A percentile compares a stretch with the other conserved stretches of the same genome.
phyloP scores from a whole-genome alignment of 2,329 filamentous ascomycete genomes.

The Aureobasidium musti region DNA sequence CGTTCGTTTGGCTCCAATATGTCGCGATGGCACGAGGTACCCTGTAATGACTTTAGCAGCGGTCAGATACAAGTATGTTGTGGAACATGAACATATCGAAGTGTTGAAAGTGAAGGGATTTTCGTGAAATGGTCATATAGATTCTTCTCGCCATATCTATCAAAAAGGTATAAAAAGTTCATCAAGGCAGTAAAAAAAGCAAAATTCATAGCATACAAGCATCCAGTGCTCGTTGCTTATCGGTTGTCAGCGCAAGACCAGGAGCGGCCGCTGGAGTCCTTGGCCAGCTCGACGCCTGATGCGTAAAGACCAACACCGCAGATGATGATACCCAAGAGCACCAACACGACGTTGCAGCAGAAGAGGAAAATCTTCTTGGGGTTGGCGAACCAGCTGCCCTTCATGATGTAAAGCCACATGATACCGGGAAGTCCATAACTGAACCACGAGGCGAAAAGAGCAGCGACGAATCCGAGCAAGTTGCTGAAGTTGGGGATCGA shows the following conservation, averaged over 20 bases:
- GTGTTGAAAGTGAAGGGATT: background rate
- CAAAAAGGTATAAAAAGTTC: constrained; percentile 23
- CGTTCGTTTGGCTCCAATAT: background rate
- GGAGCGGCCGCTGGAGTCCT: constrained; percentile 9
- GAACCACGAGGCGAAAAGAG: constrained; percentile 68
- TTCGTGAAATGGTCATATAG: constrained; percentile 10
- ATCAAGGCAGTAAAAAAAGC: constrained; percentile 12
- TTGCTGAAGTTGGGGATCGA: constrained; percentile 31
- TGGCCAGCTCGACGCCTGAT: constrained; percentile 18
- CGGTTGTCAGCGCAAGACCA: constrained; percentile 30
- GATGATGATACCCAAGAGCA: constrained; percentile 39
- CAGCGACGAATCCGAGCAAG: constrained; percentile 45
- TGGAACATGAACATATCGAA: background rate
- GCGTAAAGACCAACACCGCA: constrained; percentile 38
- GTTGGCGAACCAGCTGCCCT: constrained; percentile 46
- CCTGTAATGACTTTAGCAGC: background rate
- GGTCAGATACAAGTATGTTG: background rate
- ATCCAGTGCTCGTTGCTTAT: constrained; percentile 22
- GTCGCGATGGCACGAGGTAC: too few relatives aligned
- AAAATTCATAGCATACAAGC: constrained; percentile 24
- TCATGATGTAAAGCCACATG: constrained; percentile 48
- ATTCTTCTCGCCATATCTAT: constrained; percentile 23
- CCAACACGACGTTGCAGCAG: constrained; percentile 46
- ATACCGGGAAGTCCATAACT: constrained; percentile 34
- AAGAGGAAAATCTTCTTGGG: constrained; percentile 48